These are phyloP conservation scores for Handroanthus guayacan DNA, from an alignment of 257 asterid species.

Conservation along the genomic window DNA sequence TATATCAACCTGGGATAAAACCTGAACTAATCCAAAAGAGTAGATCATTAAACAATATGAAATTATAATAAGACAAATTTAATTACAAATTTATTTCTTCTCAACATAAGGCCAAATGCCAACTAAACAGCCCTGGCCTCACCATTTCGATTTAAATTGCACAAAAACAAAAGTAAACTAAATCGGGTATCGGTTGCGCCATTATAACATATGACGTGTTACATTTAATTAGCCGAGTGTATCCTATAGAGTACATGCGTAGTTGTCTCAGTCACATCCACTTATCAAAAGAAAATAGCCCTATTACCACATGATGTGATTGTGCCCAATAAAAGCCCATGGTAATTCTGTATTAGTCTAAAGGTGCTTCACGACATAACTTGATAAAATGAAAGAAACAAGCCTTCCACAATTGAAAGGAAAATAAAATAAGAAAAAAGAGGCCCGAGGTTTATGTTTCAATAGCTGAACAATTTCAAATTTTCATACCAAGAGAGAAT, in stretches of 20 bases:
- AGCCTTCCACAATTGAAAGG: neutral
- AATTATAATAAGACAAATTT: slow-evolving; percentile 19
- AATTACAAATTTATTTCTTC: slow-evolving; percentile 31
- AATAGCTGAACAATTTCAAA: neutral
- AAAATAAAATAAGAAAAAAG: neutral
- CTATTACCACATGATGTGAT: slow-evolving; percentile 8
- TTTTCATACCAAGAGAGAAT: neutral
- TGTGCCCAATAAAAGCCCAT: slow-evolving; percentile 1
- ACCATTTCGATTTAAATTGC: slow-evolving; percentile 43
- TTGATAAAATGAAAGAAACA: neutral
- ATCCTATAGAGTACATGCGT: neutral
- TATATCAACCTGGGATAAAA: neutral
- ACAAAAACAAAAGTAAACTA: slow-evolving; percentile 38
- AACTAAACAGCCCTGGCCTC: slow-evolving; percentile 41
- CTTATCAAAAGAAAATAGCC: slow-evolving; percentile 27
- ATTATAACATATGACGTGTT: slow-evolving; percentile 36
- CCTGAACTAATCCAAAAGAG: neutral
- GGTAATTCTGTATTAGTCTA: neutral
- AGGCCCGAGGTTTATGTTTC: too few relatives aligned
- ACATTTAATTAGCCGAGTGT: slow-evolving; percentile 35
- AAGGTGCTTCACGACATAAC: neutral
- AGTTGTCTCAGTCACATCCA: slow-evolving; percentile 25
- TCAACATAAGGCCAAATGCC: slow-evolving; percentile 43
- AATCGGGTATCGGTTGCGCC: slow-evolving; percentile 38
- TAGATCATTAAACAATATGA: neutral